Percentiles rank a stretch among this genome's conserved stretches.
Evolutionary conservation across 2,329 filamentous ascomycete species (phyloP).

Genomic region (Hawksworthiomyces lignivorus): DNA sequence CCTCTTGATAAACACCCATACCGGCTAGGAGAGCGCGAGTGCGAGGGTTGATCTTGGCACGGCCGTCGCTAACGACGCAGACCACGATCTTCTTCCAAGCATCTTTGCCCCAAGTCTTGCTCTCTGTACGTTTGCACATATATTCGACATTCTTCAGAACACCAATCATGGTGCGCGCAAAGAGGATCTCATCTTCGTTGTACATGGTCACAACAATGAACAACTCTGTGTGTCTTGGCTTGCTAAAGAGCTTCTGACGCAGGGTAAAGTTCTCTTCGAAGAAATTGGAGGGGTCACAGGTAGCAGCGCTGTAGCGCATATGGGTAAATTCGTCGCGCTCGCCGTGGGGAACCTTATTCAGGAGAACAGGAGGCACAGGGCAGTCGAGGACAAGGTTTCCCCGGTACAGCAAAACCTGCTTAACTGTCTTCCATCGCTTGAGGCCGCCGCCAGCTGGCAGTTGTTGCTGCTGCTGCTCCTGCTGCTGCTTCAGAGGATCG

Average conservation of each 20-base stretch:
- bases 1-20: constrained; percentile 95
- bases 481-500: constrained; percentile 23
- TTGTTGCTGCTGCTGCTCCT: constrained; percentile 32
- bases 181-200: constrained; percentile 95
- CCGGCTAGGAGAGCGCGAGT: constrained; percentile 84
- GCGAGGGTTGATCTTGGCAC: constrained; percentile 90
- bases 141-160: constrained; percentile 99
- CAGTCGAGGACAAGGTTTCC: constrained; percentile 97
- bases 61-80: constrained; percentile 92
- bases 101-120: constrained; percentile 96
- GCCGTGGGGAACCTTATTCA: constrained; percentile 83
- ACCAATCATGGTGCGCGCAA: constrained; percentile 90
- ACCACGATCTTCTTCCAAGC: constrained; percentile 99
- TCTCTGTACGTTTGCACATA: constrained; percentile 89
- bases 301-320: constrained; percentile 90
- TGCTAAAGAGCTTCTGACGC: constrained; percentile 84
- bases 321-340: constrained; percentile 88
- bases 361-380: constrained; percentile 78
- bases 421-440: constrained; percentile 95
- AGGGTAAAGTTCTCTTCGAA: constrained; percentile 84
- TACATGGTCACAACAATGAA: constrained; percentile 99
- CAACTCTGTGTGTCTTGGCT: constrained; percentile 84
- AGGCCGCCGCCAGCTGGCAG: constrained; percentile 47
- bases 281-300: constrained; percentile 85
- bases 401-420: constrained; percentile 94